Base-by-base conservation (phyloP, 2,329 filamentous ascomycete genomes). In the Pestalotiopsis sp. region DNA sequence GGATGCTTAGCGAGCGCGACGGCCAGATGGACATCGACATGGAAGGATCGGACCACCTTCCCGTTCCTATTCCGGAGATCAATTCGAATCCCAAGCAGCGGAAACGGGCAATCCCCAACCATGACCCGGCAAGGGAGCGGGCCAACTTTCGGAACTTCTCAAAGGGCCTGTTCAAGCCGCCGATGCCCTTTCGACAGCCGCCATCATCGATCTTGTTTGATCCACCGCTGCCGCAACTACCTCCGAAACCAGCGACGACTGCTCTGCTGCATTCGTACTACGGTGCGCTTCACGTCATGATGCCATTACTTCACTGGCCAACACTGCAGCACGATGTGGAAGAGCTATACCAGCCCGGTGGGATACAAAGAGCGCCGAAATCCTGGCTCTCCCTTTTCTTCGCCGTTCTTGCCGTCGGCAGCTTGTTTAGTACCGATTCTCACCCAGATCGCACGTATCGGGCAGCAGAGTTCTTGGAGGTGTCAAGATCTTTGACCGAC, bases 301-400 rank as follows among this genome's bases (percentile, higher is more conserved):
- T 95, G 73, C 96, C 96, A 0, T 90, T 97, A 58, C 76, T 98
- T 11, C 93, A 98, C 79, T 97, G 95, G 92, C 93, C 93, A 2
- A 92, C 88, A 0, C 97, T 98, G 75, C 86, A 91, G 74, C 85
- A 88, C 62, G 88, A 92, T 65, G 92, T 95, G 70, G 93, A 97
- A 68, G 86, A 89, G 9, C 84, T 97, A 6, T 97, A 97, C 79
- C 87, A 88, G 67, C 82, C 83, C 57, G 88, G 89, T 4, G 87
- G 87, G 58, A 83, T 92, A 20, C 83, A 87, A 38, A 87, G 87
- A 3, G 84, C 89, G 6, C 84, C 91, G 0, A 86, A 89, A 17
- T 89, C 91, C 45, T 97, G 93, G 90, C 85, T 92, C 41, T 91
- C 93, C 2, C 84, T 96, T 23, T 91, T 98, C 74, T 97, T 95